A percentile compares a stretch with the other conserved stretches of the same genome.
Conservation (phyloP, 495 filamentous ascomycete genomes). For the Bacidia gigantensis region DNA sequence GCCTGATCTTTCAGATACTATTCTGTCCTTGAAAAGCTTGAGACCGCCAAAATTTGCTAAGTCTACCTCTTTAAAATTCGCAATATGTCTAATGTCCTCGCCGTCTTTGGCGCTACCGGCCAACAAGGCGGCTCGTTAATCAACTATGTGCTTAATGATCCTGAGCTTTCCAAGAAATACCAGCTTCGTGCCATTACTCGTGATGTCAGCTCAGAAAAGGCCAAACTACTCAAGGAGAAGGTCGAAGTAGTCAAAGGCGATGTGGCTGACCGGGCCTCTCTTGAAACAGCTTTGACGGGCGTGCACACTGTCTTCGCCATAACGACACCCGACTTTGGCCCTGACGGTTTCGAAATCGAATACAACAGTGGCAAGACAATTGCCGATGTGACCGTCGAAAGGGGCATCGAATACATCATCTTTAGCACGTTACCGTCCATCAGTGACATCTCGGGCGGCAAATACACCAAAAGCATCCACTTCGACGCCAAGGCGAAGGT, state of each 20-base stretch:
- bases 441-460: conserved; percentile 24
- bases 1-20: too few species aligned
- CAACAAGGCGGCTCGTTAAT: conserved; percentile 48
- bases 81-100: conserved; percentile 35
- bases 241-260: conserved; percentile 26
- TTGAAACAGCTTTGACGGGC: conserved; percentile 30
- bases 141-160: conserved; percentile 33
- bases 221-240: conserved; percentile 20
- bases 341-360: conserved; percentile 9
- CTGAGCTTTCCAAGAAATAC: conserved; percentile 34
- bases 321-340: conserved; percentile 27
- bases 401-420: conserved; percentile 35
- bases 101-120: conserved; percentile 51
- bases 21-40: too few species aligned
- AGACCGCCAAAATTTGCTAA: too few species aligned
- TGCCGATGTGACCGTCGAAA: conserved; percentile 31
- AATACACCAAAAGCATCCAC: conserved; percentile 21
- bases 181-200: conserved; percentile 41
- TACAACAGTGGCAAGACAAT: conserved; percentile 27
- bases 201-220: conserved; percentile 19
- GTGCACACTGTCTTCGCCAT: conserved; percentile 37
- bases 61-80: too few species aligned
- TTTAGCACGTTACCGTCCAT: conserved; percentile 32
- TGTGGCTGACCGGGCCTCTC: conserved; percentile 22
- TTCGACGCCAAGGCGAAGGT: conserved; percentile 29